phyloP scores from a whole-genome alignment of 768 basidiomycete species.

The Astraeus odoratus region DNA sequence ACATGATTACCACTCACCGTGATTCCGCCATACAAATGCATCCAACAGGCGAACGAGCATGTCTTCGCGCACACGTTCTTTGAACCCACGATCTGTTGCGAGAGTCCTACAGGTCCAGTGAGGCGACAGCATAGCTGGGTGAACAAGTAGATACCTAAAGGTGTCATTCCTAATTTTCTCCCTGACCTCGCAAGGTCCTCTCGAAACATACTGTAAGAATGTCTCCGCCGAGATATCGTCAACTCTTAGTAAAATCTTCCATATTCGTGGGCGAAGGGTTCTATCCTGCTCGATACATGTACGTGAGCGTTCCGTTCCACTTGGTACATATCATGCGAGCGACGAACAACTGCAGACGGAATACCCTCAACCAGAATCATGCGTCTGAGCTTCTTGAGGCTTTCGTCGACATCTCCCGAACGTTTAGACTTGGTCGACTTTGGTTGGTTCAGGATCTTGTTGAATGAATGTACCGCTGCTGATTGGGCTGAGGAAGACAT shows the following conservation, averaged over 20 bases:
- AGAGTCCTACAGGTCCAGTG: conserved; percentile 56
- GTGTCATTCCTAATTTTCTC: conserved; percentile 97
- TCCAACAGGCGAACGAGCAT: conserved; percentile 96
- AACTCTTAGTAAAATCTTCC: conserved; percentile 89
- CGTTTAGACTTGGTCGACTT: conserved; percentile 62
- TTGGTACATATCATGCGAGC: background rate
- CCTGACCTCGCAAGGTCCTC: conserved; percentile 80
- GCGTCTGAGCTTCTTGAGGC: conserved; percentile 77
- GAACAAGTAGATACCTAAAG: conserved; percentile 54
- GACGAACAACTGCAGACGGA: conserved; percentile 65
- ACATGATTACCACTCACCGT: conserved; percentile 43
- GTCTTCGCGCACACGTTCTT: conserved; percentile 92
- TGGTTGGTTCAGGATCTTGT: conserved; percentile 70
- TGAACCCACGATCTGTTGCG: conserved; percentile 96
- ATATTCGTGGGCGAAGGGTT: conserved; percentile 83
- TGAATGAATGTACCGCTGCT: conserved; percentile 61
- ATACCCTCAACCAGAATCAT: conserved; percentile 90
- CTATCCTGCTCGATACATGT: conserved; percentile 47
- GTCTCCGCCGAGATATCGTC: conserved; percentile 70
- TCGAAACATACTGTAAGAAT: conserved; percentile 71
- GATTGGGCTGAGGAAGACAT: conserved; percentile 24
- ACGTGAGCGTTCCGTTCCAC: conserved; percentile 3
- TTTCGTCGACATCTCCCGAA: conserved; percentile 66
- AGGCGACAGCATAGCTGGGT: background rate
- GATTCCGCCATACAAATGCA: conserved; percentile 95